These are phyloP conservation scores for Colletotrichum plurivorum DNA, from an alignment of 2,329 filamentous ascomycete genomes.

Conservation along the genomic window DNA sequence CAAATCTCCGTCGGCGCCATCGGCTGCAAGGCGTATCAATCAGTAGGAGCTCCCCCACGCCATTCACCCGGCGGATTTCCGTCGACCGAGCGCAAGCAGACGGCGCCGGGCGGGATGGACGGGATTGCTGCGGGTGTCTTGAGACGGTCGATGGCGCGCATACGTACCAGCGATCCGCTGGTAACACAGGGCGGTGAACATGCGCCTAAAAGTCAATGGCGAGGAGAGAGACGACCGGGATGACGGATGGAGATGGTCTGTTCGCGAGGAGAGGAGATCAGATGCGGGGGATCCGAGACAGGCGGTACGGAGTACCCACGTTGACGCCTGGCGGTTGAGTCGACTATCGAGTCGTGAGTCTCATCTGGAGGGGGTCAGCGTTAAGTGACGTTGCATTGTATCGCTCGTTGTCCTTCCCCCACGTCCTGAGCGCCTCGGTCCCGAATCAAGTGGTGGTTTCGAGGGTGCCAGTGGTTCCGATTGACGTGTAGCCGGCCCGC, in stretches of 20 bases:
- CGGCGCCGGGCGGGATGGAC: neutral
- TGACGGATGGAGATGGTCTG: conserved; percentile 3
- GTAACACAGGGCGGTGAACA: neutral
- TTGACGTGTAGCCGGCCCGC: conserved; percentile 3
- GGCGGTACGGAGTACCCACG: neutral
- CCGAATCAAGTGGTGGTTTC: conserved; percentile 12
- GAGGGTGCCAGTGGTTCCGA: neutral
- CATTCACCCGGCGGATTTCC: no score
- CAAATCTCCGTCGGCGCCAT: conserved; percentile 3
- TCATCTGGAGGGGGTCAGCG: neutral
- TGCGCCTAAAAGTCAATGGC: conserved; percentile 1
- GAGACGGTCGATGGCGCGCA: neutral
- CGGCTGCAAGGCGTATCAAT: neutral
- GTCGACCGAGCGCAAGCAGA: neutral
- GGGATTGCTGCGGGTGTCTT: neutral
- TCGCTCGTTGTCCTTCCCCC: conserved; percentile 28
- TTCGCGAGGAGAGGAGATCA: conserved; percentile 2
- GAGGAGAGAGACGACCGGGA: neutral
- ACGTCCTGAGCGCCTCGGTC: conserved; percentile 25
- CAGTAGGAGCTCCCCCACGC: no score
- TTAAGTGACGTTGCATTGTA: conserved; percentile 32
- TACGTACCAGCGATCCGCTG: neutral
- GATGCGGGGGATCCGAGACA: conserved; percentile 34
- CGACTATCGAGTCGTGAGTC: neutral
- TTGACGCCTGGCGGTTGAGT: no score